These are phyloP conservation scores for Trypanosoma brucei DNA, from an alignment of 208 protist genomes.

Conservation along the genomic window DNA sequence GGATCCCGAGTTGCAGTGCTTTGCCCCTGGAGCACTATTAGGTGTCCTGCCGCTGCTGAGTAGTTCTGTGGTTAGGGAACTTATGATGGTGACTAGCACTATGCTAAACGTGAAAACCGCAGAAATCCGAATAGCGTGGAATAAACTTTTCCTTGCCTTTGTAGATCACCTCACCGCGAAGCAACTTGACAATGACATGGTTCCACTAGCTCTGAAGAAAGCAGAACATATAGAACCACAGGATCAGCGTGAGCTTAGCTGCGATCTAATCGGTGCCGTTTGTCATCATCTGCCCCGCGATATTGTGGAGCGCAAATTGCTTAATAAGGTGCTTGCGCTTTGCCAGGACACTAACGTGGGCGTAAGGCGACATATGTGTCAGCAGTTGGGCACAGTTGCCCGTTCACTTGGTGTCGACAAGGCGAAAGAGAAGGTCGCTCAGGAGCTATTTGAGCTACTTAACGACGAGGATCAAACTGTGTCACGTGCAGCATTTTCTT, in stretches of 20 bases:
- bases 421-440: constrained; percentile 68
- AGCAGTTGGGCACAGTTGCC: constrained; percentile 78
- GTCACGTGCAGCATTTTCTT: constrained; percentile 80
- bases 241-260: constrained; percentile 88
- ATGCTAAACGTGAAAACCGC: constrained; percentile 87
- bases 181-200: constrained; percentile 60
- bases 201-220: constrained; percentile 74
- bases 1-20: constrained; percentile 84
- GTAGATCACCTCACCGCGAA: constrained; percentile 47
- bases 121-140: constrained; percentile 75
- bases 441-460: constrained; percentile 87
- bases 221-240: constrained; percentile 81
- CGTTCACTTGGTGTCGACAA: constrained; percentile 68
- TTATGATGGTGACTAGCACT: constrained; percentile 77
- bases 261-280: constrained; percentile 67
- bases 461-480: constrained; percentile 86
- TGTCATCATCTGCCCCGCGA: constrained; percentile 49
- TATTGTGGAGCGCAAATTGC: constrained; percentile 58
- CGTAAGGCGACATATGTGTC: constrained; percentile 80
- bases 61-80: constrained; percentile 39
- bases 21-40: constrained; percentile 56
- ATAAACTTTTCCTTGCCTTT: constrained; percentile 62
- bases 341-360: constrained; percentile 90
- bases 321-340: constrained; percentile 74
- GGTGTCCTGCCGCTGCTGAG: constrained; percentile 57